These are phyloP conservation scores for Pulveroboletus sp. DNA, from an alignment of 768 basidiomycete genomes.

Conservation along the genomic window DNA sequence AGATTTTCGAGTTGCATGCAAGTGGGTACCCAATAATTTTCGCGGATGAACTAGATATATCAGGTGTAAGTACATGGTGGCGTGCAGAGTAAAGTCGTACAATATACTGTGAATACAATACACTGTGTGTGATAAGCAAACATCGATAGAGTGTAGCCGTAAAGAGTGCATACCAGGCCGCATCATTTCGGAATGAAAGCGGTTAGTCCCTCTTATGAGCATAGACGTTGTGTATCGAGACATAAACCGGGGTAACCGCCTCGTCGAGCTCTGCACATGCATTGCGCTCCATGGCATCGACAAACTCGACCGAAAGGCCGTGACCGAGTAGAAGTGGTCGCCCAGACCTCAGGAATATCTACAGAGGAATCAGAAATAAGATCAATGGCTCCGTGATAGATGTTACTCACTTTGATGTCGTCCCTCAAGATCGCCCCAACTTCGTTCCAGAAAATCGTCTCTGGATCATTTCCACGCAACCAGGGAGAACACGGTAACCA, in stretches of 20 bases:
- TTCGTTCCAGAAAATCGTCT: conserved; percentile 34
- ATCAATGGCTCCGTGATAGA: background rate
- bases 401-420: conserved; percentile 47
- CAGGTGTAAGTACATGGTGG: conserved; percentile 1
- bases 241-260: conserved; percentile 43
- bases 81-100: conserved; percentile 16
- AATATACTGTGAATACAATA: conserved; percentile 19
- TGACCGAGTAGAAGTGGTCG: conserved; percentile 64
- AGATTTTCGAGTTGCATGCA: background rate
- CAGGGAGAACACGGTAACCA: conserved; percentile 63
- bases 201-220: conserved; percentile 36
- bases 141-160: background rate
- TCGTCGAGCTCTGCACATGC: conserved; percentile 50
- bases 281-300: conserved; percentile 50
- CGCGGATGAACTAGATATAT: background rate
- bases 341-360: conserved; percentile 64
- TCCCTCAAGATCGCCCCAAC: conserved; percentile 48
- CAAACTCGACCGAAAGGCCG: conserved; percentile 50
- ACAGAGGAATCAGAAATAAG: background rate
- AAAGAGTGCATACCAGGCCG: background rate
- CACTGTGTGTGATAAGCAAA: conserved; percentile 16
- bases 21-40: background rate
- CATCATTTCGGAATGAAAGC: conserved; percentile 1
- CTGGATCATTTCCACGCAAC: conserved; percentile 23
- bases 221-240: conserved; percentile 57